Percentiles rank a stretch among this genome's conserved stretches.
These are phyloP conservation scores for Cynara cardunculus DNA, from an alignment of 129 eudicot genomes.

Conservation along the genomic window DNA sequence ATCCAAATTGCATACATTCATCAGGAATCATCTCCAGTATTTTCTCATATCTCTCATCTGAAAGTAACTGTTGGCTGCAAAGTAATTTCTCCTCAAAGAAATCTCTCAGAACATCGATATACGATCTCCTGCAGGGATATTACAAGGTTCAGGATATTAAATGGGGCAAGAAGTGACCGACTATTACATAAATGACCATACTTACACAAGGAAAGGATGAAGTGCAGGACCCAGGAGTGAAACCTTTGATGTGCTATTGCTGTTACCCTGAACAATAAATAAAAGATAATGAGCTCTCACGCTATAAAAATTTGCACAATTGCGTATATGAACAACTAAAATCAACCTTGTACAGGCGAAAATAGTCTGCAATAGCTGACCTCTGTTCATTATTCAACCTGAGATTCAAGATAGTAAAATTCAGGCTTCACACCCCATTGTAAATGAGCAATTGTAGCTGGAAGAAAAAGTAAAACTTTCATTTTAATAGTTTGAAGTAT, in stretches of 20 bases:
- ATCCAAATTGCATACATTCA: slow-evolving; percentile 46
- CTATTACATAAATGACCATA: neutral
- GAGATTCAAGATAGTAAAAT: slow-evolving; percentile 4
- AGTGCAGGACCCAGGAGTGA: slow-evolving; percentile 53
- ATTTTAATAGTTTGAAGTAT: slow-evolving; percentile 13
- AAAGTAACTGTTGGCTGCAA: slow-evolving; percentile 63
- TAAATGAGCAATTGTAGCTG: neutral
- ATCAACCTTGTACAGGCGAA: slow-evolving; percentile 80
- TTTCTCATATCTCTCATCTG: slow-evolving; percentile 77
- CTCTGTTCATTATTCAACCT: slow-evolving; percentile 90
- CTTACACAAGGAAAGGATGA: slow-evolving; percentile 78
- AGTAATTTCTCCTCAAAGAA: slow-evolving; percentile 70
- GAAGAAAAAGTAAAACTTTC: neutral
- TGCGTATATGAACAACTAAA: neutral
- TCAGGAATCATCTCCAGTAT: slow-evolving; percentile 88
- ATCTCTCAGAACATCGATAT: slow-evolving; percentile 52
- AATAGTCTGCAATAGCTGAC: slow-evolving; percentile 80
- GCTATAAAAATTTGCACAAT: neutral
- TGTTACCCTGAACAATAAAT: slow-evolving; percentile 57
- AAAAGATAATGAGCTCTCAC: neutral
- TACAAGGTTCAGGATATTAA: neutral
- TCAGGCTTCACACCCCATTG: neutral
- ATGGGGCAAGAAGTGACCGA: neutral
- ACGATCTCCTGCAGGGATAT: slow-evolving; percentile 71
- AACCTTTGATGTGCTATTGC: slow-evolving; percentile 59